Conservation (phyloP, 2,329 filamentous ascomycete species). For the Fusarium neocosmosporiellum region DNA sequence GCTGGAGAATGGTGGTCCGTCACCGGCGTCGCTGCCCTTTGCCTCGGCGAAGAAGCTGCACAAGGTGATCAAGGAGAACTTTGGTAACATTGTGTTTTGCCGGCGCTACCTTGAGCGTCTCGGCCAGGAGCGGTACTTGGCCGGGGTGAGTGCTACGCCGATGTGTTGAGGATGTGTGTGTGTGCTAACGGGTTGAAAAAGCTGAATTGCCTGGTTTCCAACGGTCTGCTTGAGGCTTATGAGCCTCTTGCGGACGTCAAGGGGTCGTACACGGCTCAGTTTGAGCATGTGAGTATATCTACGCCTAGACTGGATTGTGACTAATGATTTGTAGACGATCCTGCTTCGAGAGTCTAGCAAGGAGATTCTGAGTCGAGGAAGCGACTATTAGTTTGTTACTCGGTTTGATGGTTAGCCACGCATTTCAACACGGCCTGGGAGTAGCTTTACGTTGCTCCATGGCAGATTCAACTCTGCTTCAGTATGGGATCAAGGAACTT, state of each 20-base stretch:
- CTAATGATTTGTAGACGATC: constrained; percentile 54
- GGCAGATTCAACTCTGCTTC: constrained; percentile 22
- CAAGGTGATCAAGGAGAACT: constrained; percentile 70
- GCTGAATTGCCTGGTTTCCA: constrained; percentile 67
- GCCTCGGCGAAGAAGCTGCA: constrained; percentile 66
- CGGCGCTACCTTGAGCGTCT: constrained; percentile 72
- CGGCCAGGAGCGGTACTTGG: constrained; percentile 68
- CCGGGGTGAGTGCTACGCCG: constrained; percentile 57
- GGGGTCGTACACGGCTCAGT: constrained; percentile 73
- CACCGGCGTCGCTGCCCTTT: constrained; percentile 53
- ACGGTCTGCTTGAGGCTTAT: constrained; percentile 68
- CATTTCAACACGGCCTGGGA: constrained; percentile 22
- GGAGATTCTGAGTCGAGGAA: constrained; percentile 64
- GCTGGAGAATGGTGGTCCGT: constrained; percentile 51
- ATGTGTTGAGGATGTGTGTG: background rate
- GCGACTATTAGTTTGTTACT: constrained; percentile 56
- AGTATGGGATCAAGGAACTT: background rate
- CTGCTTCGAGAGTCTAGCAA: constrained; percentile 57
- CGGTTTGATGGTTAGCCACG: background rate
- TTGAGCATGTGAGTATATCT: constrained; percentile 61
- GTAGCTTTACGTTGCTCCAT: constrained; percentile 14
- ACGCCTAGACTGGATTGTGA: fast-evolving
- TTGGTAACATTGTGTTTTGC: constrained; percentile 70
- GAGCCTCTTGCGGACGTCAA: constrained; percentile 66
- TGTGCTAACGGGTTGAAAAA: constrained; percentile 48